Evolutionary conservation across 1,284 basidiomycete genomes (phyloP).

Genomic region (Trichosporon sp.): DNA sequence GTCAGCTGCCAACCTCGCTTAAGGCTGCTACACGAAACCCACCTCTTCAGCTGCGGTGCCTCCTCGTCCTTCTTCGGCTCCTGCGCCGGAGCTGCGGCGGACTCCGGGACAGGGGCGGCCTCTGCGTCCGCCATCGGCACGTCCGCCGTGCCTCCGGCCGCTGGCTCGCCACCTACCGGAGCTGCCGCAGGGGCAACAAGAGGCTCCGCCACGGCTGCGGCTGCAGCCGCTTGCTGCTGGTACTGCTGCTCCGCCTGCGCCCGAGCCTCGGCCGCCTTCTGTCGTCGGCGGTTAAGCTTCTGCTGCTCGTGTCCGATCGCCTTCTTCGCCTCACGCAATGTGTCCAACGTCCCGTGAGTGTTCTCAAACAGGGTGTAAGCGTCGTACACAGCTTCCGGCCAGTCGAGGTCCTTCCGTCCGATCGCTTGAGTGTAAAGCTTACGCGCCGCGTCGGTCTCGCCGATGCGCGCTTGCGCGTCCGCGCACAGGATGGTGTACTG

Average conservation of each 20-base stretch:
- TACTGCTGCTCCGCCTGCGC: slow-evolving; percentile 31
- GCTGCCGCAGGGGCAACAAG: slow-evolving; percentile 19
- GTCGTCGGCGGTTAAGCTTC: slow-evolving; percentile 66
- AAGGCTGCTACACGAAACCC: slow-evolving; percentile 26
- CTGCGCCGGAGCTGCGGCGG: slow-evolving; percentile 24
- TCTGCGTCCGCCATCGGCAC: slow-evolving; percentile 10
- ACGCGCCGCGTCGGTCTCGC: slow-evolving; percentile 66
- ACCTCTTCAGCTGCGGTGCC: slow-evolving; percentile 38
- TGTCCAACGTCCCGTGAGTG: slow-evolving; percentile 70
- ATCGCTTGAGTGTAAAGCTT: slow-evolving; percentile 67
- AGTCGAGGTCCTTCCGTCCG: slow-evolving; percentile 69
- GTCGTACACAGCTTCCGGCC: slow-evolving; percentile 89
- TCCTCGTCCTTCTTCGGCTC: slow-evolving; percentile 31
- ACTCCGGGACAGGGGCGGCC: slow-evolving; percentile 3
- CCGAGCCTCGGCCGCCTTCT: slow-evolving; percentile 61
- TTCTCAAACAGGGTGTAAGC: slow-evolving; percentile 86
- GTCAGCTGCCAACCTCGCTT: slow-evolving; percentile 14
- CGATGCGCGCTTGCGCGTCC: slow-evolving; percentile 59
- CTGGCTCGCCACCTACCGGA: neutral
- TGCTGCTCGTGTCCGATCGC: slow-evolving; percentile 69
- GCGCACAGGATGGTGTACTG: slow-evolving; percentile 40
- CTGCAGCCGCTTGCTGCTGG: slow-evolving; percentile 20
- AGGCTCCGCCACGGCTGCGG: slow-evolving; percentile 8
- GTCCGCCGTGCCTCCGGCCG: slow-evolving; percentile 19
- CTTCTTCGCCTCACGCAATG: slow-evolving; percentile 69